A percentile compares a stretch with the other conserved stretches of the same genome.
phyloP scores from a whole-genome alignment of 2,329 filamentous ascomycete genomes.

The Phialophora macrospora region DNA sequence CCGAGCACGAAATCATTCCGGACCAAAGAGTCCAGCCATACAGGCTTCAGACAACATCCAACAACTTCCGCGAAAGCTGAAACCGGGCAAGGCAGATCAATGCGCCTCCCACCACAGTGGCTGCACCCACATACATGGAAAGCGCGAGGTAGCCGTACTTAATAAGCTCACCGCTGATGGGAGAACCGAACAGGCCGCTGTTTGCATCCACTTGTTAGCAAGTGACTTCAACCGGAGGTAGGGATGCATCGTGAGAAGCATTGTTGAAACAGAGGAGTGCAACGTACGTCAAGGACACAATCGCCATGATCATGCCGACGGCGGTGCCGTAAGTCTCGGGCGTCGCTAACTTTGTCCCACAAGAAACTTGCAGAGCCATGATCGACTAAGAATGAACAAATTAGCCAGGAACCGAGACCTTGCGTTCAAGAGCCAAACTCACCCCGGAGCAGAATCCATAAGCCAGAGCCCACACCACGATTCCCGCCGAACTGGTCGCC shows the following conservation, averaged over 20 bases:
- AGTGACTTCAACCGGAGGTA: background rate
- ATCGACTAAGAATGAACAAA: conserved; percentile 46
- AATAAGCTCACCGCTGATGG: conserved; percentile 50
- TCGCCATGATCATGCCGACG: conserved; percentile 51
- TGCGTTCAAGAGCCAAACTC: background rate
- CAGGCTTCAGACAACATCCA: conserved; percentile 8
- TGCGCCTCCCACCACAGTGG: conserved; percentile 5
- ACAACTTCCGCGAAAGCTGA: conserved; percentile 18
- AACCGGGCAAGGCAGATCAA: conserved; percentile 20
- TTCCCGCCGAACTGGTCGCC: conserved; percentile 37
- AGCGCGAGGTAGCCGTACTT: conserved; percentile 50
- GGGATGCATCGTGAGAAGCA: background rate
- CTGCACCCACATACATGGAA: conserved; percentile 43
- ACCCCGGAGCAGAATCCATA: conserved; percentile 46
- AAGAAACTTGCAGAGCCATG: conserved; percentile 54
- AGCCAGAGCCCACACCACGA: conserved; percentile 43
- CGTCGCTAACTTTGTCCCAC: conserved; percentile 51
- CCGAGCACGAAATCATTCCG: background rate
- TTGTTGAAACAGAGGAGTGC: background rate
- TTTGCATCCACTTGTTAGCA: background rate
- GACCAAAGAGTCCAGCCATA: background rate
- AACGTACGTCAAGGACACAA: conserved; percentile 51
- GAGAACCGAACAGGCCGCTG: conserved; percentile 49
- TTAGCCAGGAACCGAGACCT: conserved; percentile 1
- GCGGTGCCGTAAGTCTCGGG: conserved; percentile 49